Evolutionary conservation across 192 early-diverging fungal genomes (phyloP).

Genomic region (Entomortierella lignicola): DNA sequence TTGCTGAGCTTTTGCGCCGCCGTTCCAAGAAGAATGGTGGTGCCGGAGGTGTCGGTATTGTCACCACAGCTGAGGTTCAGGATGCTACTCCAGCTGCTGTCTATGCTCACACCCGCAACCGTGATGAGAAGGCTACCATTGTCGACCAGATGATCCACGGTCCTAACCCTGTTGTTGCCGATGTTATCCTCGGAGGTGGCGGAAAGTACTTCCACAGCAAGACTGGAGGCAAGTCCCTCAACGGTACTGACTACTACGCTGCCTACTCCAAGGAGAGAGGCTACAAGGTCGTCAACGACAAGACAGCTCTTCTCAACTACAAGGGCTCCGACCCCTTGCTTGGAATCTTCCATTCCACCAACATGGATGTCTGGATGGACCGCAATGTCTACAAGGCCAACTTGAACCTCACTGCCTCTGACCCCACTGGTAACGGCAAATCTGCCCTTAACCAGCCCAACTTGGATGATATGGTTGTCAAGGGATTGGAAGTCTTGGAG

Average conservation of each 20-base stretch:
- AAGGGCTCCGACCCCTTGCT: conserved; percentile 65
- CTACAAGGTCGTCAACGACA: conserved; percentile 67
- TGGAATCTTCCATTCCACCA: conserved; percentile 67
- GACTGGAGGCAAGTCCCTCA: conserved; percentile 53
- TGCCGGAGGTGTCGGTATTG: conserved; percentile 69
- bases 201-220: conserved; percentile 65
- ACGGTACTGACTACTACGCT: conserved; percentile 64
- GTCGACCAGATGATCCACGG: conserved; percentile 70
- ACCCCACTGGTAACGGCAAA: conserved; percentile 56
- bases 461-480: conserved; percentile 67
- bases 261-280: conserved; percentile 58
- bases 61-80: conserved; percentile 68
- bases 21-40: conserved; percentile 62
- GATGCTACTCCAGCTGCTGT: conserved; percentile 78
- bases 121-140: conserved; percentile 65
- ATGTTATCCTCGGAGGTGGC: conserved; percentile 75
- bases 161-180: conserved; percentile 62
- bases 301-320: conserved; percentile 56
- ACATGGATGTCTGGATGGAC: conserved; percentile 77
- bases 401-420: conserved; percentile 51
- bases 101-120: conserved; percentile 66
- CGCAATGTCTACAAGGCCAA: conserved; percentile 67
- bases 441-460: conserved; percentile 68
- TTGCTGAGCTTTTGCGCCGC: conserved; percentile 72
- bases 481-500: conserved; percentile 69